A percentile compares a stretch with the other conserved stretches of the same genome.
Evolutionary conservation across 768 basidiomycete species (phyloP).

Genomic region (Mycena leptocephala): DNA sequence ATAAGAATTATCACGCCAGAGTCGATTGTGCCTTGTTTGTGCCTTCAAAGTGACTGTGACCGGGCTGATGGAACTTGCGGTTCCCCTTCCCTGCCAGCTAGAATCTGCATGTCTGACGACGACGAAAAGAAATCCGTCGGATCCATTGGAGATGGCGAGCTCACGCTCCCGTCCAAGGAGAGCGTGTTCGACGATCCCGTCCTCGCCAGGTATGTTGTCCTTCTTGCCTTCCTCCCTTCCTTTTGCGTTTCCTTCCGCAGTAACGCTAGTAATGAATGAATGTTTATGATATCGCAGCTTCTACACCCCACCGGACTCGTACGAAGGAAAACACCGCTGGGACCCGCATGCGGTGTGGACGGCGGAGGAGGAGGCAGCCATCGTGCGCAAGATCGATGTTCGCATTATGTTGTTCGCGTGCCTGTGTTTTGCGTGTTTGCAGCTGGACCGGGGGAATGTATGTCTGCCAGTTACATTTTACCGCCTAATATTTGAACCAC

Average conservation of each 20-base stretch:
- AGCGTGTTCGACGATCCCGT: not conserved
- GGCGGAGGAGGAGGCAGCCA: not conserved
- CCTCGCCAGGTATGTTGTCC: not conserved
- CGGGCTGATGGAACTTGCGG: not conserved
- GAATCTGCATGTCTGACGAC: not conserved
- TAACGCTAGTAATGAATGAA: not conserved
- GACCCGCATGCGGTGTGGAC: not conserved
- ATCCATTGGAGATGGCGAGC: not conserved
- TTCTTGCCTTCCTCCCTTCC: not conserved
- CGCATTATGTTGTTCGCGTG: slow-evolving; percentile 1
- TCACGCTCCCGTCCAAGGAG: not conserved
- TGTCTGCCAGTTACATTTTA: not conserved
- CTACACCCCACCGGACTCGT: not conserved
- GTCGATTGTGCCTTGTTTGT: no score
- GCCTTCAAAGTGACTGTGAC: not conserved
- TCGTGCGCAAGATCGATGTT: not conserved
- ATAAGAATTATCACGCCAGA: not conserved
- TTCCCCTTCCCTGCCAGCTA: not conserved
- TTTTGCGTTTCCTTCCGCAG: not conserved
- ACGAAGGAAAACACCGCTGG: not conserved
- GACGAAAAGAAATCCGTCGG: not conserved
- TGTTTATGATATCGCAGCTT: not conserved
- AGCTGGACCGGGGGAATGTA: not conserved
- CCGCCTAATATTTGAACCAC: not conserved
- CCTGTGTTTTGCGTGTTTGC: not conserved